Evolutionary conservation across 108 stramenopile genomes (phyloP), one percentile per base, ranked within the genome.

Genomic region (Stephanodiscus triporus): DNA sequence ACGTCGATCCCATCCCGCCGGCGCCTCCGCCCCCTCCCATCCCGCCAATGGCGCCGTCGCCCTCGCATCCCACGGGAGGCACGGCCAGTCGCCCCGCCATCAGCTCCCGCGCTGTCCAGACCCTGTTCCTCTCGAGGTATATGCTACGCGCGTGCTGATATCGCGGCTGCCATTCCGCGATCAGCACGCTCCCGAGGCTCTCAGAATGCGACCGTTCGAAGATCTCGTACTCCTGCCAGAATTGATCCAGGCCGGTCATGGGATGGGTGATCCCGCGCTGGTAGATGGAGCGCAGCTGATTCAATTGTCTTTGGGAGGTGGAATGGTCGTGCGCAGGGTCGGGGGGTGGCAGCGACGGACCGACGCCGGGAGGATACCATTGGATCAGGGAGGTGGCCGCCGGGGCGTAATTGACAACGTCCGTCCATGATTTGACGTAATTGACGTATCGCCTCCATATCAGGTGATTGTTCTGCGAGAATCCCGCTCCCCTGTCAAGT

Each of bases 131-230:
- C 54, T 95, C 94, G 71, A 95, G 75, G 68, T 91, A 95, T 30
- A 95, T 83, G 45, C 81, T 88, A 61, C 91, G 75, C n/a, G 91
- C 94, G 74, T 95, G 94, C 60, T 92, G 91, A 75, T 92, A 92
- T 62, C 89, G 91, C 20, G 94, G 94, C 29, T 77, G 69, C 66
- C 74, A 87, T 54, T 95, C 94, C 0, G 76, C 85, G 51, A 88
- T 68, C 68, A 95, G 73, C 24, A 91, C 90, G 48, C 68, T 76
- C n/a, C 89, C 94, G 68, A 95, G 63, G 1, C 80, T 72, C 63
- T 95, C 94, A 47, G 79, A 86, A 68, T 92, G 94, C n/a, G 75
- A 57, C 24, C 85, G 70, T 75, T 95, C 94, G 68, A 90, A 95
- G 27, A 73, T 63, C 65, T 95, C 94, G 72, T 95, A 95, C 64